Percentiles rank a stretch among this genome's conserved stretches.
phyloP scores from a whole-genome alignment of 2,329 filamentous ascomycete species.

The Tolypocladium paradoxum region DNA sequence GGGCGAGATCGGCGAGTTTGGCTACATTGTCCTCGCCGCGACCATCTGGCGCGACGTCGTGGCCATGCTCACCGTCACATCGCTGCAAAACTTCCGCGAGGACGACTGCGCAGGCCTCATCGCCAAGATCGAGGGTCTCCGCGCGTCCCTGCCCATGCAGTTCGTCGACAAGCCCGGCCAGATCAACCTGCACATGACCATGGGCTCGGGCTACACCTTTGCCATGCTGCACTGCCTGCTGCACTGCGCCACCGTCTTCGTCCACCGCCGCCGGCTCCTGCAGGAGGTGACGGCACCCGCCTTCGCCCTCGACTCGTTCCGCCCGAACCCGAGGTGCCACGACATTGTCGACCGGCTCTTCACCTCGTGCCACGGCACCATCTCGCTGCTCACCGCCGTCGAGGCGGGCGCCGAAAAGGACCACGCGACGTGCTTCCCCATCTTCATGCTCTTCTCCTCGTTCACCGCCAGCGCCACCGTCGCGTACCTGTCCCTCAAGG shows the following conservation, averaged over 20 bases:
- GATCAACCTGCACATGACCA: constrained; percentile 51
- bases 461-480: constrained; percentile 52
- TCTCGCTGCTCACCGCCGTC: constrained; percentile 43
- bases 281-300: constrained; percentile 43
- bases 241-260: constrained; percentile 50
- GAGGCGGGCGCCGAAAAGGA: constrained; percentile 48
- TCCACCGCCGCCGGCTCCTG: constrained; percentile 47
- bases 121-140: constrained; percentile 43
- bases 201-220: constrained; percentile 52
- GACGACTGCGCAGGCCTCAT: constrained; percentile 40
- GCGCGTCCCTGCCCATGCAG: constrained; percentile 44
- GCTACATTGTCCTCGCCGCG: constrained; percentile 49
- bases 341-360: constrained; percentile 46
- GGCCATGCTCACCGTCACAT: constrained; percentile 47
- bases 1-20: constrained; percentile 50
- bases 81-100: constrained; percentile 41
- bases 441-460: constrained; percentile 53
- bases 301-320: constrained; percentile 45
- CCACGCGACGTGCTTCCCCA: constrained; percentile 47
- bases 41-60: constrained; percentile 53
- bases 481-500: constrained; percentile 52
- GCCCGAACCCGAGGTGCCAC: constrained; percentile 36
- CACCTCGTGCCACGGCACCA: constrained; percentile 47
- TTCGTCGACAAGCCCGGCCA: constrained; percentile 51
- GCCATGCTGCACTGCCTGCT: constrained; percentile 52